These are phyloP conservation scores for Trichosporon inkin DNA, from an alignment of 1,284 basidiomycete species.

Conservation along the genomic window DNA sequence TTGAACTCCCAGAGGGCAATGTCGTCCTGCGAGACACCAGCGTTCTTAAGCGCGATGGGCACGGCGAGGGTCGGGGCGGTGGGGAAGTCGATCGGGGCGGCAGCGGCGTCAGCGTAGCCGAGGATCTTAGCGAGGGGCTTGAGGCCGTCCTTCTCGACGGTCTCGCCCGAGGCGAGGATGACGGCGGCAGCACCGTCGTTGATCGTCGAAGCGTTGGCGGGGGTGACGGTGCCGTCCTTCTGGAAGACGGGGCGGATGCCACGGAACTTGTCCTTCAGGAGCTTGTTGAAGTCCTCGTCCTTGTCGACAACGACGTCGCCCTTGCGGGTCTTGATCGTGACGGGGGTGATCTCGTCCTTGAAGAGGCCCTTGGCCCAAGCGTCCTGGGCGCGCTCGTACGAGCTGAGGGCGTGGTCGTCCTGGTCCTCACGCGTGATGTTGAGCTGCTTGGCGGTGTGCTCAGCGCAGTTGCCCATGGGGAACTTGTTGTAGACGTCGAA, in stretches of 20 bases:
- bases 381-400: slow-evolving; percentile 84
- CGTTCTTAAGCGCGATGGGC: slow-evolving; percentile 81
- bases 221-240: slow-evolving; percentile 81
- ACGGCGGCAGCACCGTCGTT: slow-evolving; percentile 97
- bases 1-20: slow-evolving; percentile 95
- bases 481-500: slow-evolving; percentile 95
- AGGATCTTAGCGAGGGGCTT: slow-evolving; percentile 88
- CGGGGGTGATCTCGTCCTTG: slow-evolving; percentile 59
- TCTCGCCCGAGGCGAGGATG: slow-evolving; percentile 85
- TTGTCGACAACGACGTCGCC: slow-evolving; percentile 78
- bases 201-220: slow-evolving; percentile 92
- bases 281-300: slow-evolving; percentile 97
- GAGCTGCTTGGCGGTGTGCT: slow-evolving; percentile 78
- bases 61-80: slow-evolving; percentile 88
- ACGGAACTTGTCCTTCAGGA: slow-evolving; percentile 88
- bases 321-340: slow-evolving; percentile 60
- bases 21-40: slow-evolving; percentile 76
- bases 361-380: slow-evolving; percentile 86
- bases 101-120: slow-evolving; percentile 93
- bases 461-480: slow-evolving; percentile 94
- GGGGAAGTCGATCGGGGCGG: slow-evolving; percentile 96
- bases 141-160: slow-evolving; percentile 78
- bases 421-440: slow-evolving; percentile 77
- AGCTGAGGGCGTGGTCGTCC: slow-evolving; percentile 87
- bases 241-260: slow-evolving; percentile 83